phyloP scores from a whole-genome alignment of 257 asterid species.

The Solanum corneliomulleri region DNA sequence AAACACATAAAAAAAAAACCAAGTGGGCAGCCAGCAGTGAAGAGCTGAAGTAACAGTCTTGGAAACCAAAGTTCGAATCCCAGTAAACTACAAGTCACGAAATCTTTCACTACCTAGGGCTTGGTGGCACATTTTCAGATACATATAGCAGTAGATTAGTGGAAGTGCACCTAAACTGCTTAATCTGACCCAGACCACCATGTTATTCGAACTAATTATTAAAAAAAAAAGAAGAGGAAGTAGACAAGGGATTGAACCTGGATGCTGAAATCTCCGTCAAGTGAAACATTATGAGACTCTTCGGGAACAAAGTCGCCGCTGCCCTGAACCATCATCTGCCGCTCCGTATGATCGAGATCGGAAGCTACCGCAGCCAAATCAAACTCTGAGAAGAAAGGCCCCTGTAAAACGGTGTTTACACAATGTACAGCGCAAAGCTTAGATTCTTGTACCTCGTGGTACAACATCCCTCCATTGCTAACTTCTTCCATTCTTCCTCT shows the following conservation, averaged over 20 bases:
- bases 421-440: slow-evolving; percentile 99
- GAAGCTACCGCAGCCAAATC: slow-evolving; percentile 98
- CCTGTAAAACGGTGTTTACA: slow-evolving; percentile 94
- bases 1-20: not conserved
- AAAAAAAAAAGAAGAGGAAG: not conserved
- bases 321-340: slow-evolving; percentile 86
- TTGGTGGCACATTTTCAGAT: not conserved
- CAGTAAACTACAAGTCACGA: not conserved
- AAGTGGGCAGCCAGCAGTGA: not conserved
- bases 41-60: not conserved
- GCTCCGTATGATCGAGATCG: slow-evolving; percentile 80
- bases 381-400: slow-evolving; percentile 93
- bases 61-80: not conserved
- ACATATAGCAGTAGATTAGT: not conserved
- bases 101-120: not conserved
- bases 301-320: slow-evolving; percentile 59
- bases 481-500: slow-evolving; percentile 20
- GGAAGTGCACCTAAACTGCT: not conserved
- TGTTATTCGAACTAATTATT: not conserved
- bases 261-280: slow-evolving; percentile 37
- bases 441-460: slow-evolving; percentile 99
- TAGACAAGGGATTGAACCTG: slow-evolving; percentile 13
- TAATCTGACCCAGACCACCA: not conserved
- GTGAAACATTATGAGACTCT: slow-evolving; percentile 30
- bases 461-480: slow-evolving; percentile 90